Evolutionary conservation across 176 grass and related monocot species (phyloP).

Genomic region (Oryza meridionalis): DNA sequence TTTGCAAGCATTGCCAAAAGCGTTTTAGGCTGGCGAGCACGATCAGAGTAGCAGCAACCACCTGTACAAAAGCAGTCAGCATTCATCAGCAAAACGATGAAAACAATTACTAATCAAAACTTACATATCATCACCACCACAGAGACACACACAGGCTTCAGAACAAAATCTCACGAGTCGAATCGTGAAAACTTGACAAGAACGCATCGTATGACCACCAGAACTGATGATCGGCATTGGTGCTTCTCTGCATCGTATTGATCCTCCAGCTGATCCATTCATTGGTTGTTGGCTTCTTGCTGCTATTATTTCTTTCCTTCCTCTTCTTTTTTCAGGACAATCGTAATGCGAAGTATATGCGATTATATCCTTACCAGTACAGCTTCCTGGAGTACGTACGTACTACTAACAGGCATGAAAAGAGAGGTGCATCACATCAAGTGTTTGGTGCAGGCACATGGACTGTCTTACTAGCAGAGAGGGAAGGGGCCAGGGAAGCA

Average conservation of each 20-base stretch:
- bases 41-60: conserved; percentile 8
- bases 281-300: not conserved
- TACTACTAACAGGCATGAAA: not conserved
- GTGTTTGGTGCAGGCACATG: conserved; percentile 41
- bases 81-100: not conserved
- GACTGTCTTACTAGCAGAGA: conserved; percentile 37
- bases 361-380: conserved; percentile 4
- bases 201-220: not conserved
- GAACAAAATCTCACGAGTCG: not conserved
- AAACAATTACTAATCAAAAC: not conserved
- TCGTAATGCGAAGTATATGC: not conserved
- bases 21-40: not conserved
- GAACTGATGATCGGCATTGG: not conserved
- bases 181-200: not conserved
- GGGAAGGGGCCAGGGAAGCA: conserved; percentile 4
- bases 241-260: not conserved
- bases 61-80: conserved; percentile 9
- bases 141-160: not conserved
- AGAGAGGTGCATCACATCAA: conserved; percentile 41
- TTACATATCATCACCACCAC: not conserved
- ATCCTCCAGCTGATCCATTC: conserved; percentile 1
- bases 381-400: not conserved
- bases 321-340: not conserved
- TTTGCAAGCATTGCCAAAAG: conserved; percentile 17
- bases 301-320: not conserved